phyloP scores from a whole-genome alignment of 805 yeast genomes.

The Schizosaccharomyces lindneri region DNA sequence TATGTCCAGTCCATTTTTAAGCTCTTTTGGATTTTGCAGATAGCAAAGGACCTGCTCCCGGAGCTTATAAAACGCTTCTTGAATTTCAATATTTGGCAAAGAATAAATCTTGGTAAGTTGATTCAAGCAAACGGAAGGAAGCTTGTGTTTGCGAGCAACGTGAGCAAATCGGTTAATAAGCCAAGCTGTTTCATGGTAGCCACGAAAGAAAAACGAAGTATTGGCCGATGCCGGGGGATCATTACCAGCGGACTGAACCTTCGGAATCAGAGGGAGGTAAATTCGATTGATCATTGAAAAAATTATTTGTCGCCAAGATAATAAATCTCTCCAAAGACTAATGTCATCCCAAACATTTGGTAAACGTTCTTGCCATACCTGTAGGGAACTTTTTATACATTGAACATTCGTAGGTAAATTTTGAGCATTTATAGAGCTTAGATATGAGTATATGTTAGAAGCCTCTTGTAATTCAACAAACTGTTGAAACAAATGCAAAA shows the following conservation, averaged over 20 bases:
- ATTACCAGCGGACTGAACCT: slow-evolving; percentile 28
- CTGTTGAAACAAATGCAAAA: slow-evolving; percentile 86
- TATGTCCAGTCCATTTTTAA: slow-evolving; percentile 87
- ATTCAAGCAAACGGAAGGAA: slow-evolving; percentile 88
- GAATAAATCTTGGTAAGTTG: slow-evolving; percentile 86
- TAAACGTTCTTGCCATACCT: slow-evolving; percentile 92
- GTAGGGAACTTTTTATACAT: slow-evolving; percentile 78
- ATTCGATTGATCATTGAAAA: slow-evolving; percentile 87
- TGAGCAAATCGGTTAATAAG: slow-evolving; percentile 94
- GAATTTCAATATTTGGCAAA: slow-evolving; percentile 89
- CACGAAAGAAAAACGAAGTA: slow-evolving; percentile 85
- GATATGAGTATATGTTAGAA: slow-evolving; percentile 69
- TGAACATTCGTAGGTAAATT: slow-evolving; percentile 81
- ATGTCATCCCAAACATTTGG: slow-evolving; percentile 97
- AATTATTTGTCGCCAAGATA: slow-evolving; percentile 97
- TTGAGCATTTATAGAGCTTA: slow-evolving; percentile 73
- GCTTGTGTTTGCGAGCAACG: slow-evolving; percentile 86
- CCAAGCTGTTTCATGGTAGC: slow-evolving; percentile 98
- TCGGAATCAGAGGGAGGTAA: slow-evolving; percentile 70
- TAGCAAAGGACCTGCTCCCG: slow-evolving; percentile 96
- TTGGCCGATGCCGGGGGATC: slow-evolving; percentile 14
- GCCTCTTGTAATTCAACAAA: slow-evolving; percentile 96
- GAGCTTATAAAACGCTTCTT: slow-evolving; percentile 84
- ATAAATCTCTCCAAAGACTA: slow-evolving; percentile 89
- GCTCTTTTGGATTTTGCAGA: slow-evolving; percentile 70